phyloP scores from a whole-genome alignment of 441 rosid species.

The Mallotus repandus region DNA sequence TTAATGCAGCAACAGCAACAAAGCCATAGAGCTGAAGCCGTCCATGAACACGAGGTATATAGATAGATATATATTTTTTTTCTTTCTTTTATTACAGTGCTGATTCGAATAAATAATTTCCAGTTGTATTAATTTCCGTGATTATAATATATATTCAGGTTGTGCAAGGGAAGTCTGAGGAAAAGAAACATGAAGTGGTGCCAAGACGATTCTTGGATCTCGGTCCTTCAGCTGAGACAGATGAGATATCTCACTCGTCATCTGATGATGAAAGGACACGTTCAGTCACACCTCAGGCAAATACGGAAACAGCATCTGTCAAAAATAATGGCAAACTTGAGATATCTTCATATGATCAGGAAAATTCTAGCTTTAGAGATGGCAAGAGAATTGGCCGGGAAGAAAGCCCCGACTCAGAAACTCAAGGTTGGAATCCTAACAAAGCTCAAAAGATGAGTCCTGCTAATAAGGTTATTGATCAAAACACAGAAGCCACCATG shows the following conservation, averaged over 20 bases:
- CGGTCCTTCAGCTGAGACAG: slow-evolving; percentile 47
- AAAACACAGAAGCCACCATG: slow-evolving; percentile 80
- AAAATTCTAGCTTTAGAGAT: slow-evolving; percentile 33
- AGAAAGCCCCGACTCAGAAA: slow-evolving; percentile 57
- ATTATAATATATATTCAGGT: slow-evolving; percentile 17
- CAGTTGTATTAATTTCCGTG: neutral
- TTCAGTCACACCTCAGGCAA: slow-evolving; percentile 39
- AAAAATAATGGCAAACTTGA: slow-evolving; percentile 30
- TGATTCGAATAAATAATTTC: too few relatives aligned
- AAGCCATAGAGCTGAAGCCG: slow-evolving; percentile 30
- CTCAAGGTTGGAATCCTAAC: slow-evolving; percentile 56
- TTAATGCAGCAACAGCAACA: slow-evolving; percentile 58
- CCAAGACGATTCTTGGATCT: slow-evolving; percentile 72
- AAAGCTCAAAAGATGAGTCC: slow-evolving; percentile 44
- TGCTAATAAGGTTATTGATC: slow-evolving; percentile 41
- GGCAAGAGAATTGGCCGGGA: slow-evolving; percentile 49
- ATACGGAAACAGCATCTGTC: slow-evolving; percentile 25
- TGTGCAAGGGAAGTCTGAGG: slow-evolving; percentile 36
- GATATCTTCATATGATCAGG: slow-evolving; percentile 30
- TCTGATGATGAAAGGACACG: slow-evolving; percentile 58
- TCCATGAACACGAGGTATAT: slow-evolving; percentile 37
- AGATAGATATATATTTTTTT: neutral
- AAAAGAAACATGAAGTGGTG: slow-evolving; percentile 40
- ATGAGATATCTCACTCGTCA: slow-evolving; percentile 46
- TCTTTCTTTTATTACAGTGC: too few relatives aligned